phyloP scores from a whole-genome alignment of 768 basidiomycete species.

The Pholiota conissans region DNA sequence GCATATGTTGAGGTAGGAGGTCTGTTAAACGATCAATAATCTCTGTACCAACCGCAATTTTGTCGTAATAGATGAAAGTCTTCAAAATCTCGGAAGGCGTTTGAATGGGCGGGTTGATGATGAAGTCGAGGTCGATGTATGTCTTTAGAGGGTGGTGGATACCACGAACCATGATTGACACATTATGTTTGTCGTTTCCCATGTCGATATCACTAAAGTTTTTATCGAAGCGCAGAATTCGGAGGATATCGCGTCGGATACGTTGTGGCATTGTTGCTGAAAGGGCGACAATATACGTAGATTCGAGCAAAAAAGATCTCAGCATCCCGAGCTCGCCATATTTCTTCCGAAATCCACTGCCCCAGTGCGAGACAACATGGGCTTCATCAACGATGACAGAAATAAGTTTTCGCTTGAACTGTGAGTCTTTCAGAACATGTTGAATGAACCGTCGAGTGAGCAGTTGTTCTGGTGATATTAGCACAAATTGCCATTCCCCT shows the following conservation, averaged over 20 bases:
- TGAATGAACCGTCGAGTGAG: constrained; percentile 26
- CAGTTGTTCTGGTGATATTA: constrained; percentile 35
- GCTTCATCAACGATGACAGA: constrained; percentile 34
- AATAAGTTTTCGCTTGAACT: constrained; percentile 19
- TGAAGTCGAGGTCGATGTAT: constrained; percentile 32
- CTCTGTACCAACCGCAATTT: constrained; percentile 21
- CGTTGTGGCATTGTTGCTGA: constrained; percentile 30
- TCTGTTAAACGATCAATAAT: constrained; percentile 26
- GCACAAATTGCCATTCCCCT: constrained; percentile 28
- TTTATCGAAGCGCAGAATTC: constrained; percentile 24
- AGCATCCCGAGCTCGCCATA: constrained; percentile 27
- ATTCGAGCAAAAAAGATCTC: constrained; percentile 26
- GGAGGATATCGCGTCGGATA: constrained; percentile 25
- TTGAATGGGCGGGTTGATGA: constrained; percentile 17
- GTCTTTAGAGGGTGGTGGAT: constrained; percentile 31
- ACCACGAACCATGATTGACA: constrained; percentile 30
- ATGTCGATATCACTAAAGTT: constrained; percentile 20
- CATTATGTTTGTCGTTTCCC: constrained; percentile 33
- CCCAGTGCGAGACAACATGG: constrained; percentile 37
- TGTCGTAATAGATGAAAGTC: constrained; percentile 30
- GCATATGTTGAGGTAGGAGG: constrained; percentile 8
- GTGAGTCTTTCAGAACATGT: constrained; percentile 21
- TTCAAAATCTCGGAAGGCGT: constrained; percentile 21
- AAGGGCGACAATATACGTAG: constrained; percentile 28
- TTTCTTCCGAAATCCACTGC: constrained; percentile 30